Evolutionary conservation across 306 rosid genomes (phyloP), one percentile per base, ranked within the genome.

Genomic region (Vigna mungo): DNA sequence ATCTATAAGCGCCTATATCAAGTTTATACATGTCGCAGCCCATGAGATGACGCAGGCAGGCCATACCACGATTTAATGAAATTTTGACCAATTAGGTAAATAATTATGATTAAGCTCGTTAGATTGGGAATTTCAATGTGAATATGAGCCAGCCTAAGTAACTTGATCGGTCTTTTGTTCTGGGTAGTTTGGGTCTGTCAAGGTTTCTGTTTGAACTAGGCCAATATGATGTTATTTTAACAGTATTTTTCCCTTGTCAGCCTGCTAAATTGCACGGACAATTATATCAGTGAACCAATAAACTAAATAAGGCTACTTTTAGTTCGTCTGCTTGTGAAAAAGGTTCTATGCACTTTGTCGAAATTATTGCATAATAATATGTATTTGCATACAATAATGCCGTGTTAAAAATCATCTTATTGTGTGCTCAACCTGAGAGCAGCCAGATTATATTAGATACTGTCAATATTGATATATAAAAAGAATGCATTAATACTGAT

Each of bases 351-450:
- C 10, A 16, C 64, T 73, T 44, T 39, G 32, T 16, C 52, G 32
- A 56, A 75, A 74, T 65, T 56, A 34, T 56, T 66, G 63, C 27
- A 32, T 66, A 34, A 37, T 75, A n/a, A 2, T 43, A 39, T 66
- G 64, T 25, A 80, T 30, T 46, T 68, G 12, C 75, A 0, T 27
- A 25, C 43, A 48, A 67, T 39, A 10, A 49, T 39, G 25, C 36
- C 12, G 2, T 23, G 43, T 12, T 62, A 18, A 71, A 49, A 49
- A 25, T 71, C 71, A 68, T 44, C 34, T 78, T 59, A 3, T 21
- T 20, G 18, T 21, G 69, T 52, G 67, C 53, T 72, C 49, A 63
- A 25, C 68, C 78, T 39, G 67, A 20, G n/a, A 55, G 55, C 68
- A 49, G 59, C 44, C 60, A 20, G 20, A 36, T 66, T 34, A 30